Evolutionary conservation across 345 rosid species (phyloP), one percentile per base, ranked within the genome.

Genomic region (Camelina hispida): DNA sequence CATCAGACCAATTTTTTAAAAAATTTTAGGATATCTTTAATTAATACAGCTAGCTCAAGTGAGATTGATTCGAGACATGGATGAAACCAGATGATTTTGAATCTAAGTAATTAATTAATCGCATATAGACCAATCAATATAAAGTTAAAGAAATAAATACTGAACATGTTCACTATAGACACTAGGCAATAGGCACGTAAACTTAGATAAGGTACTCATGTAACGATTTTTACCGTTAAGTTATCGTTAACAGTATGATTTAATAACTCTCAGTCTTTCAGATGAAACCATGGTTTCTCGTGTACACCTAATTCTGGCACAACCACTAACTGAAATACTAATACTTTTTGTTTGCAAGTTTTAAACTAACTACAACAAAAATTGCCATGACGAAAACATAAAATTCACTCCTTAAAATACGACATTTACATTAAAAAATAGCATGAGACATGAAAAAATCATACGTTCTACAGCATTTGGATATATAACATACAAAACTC

Each of bases 281-380:
- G 15, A 53, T 40, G 58, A 40, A 59, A 69, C 54, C 64, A 76
- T 62, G 18, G 74, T 42, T 68, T 60, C 38, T 60, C 40, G 69
- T 32, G 69, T 34, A 69, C 25, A 69, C 69, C 79, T 69, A 76
- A 76, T 43, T 76, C n/a, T 61, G 57, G 65, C 79, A 69, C 74
- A 76, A 69, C 79, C 43, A 76, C 69, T 32, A 69, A 69, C 79
- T 22, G 74, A 35, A 76, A 40, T 47, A 74, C 66, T 57, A 3
- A 66, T 23, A 66, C 53, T 58, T 38, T 48, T 47, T 73, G 70
- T 73, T 43, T 55, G 28, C 20, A 23, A 34, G 59, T 35, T 32
- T 32, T 61, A 37, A 37, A 60, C 7, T 5, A 65, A 32, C 25
- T 30, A 42, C 58, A 37, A 37, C 13, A 38, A 38, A 38, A 38